These are phyloP conservation scores for Cutaneotrichosporon spelunceum DNA, from an alignment of 1,284 basidiomycete genomes.

Conservation along the genomic window DNA sequence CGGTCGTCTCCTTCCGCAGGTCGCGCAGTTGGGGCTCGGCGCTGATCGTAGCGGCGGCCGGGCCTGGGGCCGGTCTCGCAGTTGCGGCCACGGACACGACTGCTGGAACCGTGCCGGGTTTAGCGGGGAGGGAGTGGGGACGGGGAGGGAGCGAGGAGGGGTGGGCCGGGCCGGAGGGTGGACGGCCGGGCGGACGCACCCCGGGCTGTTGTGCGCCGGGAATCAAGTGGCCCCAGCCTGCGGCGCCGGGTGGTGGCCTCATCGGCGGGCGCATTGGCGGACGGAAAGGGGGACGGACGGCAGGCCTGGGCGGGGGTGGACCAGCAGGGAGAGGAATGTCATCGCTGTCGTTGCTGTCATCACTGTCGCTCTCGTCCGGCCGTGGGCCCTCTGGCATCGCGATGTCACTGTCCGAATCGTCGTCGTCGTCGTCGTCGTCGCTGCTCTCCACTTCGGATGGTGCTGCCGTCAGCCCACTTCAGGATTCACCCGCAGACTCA, in stretches of 20 bases:
- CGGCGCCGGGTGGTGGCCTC: background rate
- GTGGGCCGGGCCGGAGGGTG: background rate
- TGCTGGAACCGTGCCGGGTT: background rate
- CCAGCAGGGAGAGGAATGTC: constrained; percentile 53
- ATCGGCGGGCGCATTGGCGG: background rate
- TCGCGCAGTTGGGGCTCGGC: constrained; percentile 82
- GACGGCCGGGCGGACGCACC: background rate
- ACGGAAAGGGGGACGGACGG: constrained; percentile 16
- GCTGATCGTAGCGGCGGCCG: constrained; percentile 62
- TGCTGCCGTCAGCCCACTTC: constrained; percentile 9
- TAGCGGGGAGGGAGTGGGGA: constrained; percentile 14
- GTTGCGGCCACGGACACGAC: constrained; percentile 7
- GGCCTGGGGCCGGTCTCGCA: constrained; percentile 21
- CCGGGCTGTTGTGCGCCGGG: constrained; percentile 1
- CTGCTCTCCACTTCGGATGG: constrained; percentile 53
- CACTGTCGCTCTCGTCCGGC: constrained; percentile 52
- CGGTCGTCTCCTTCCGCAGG: constrained; percentile 84
- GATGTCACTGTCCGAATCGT: constrained; percentile 67
- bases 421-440: constrained; percentile 57
- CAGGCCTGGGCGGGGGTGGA: constrained; percentile 47
- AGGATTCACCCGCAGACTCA: constrained; percentile 56
- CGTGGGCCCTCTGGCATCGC: constrained; percentile 79
- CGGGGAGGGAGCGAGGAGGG: constrained; percentile 4
- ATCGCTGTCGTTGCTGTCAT: constrained; percentile 49
- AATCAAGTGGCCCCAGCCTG: constrained; percentile 17